These are phyloP conservation scores for Fagus crenata DNA, from an alignment of 306 rosid species.

Conservation along the genomic window DNA sequence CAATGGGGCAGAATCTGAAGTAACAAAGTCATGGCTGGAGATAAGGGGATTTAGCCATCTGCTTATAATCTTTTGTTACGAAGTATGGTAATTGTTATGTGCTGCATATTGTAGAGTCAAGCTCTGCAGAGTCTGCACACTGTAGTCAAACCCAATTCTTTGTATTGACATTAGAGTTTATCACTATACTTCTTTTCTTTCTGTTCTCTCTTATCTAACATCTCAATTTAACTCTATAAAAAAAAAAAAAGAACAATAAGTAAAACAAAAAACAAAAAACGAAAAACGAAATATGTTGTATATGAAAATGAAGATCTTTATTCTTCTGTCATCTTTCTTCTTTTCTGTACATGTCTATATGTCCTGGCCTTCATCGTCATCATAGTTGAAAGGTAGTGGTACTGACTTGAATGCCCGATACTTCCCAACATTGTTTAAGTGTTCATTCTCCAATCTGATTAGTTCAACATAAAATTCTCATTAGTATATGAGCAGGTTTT, in stretches of 20 bases:
- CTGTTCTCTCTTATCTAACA: background rate
- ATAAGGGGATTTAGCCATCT: background rate
- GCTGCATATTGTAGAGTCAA: background rate
- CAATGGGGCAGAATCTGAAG: too few species aligned
- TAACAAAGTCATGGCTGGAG: too few species aligned
- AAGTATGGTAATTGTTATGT: background rate
- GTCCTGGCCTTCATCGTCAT: constrained; percentile 33
- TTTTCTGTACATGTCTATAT: constrained; percentile 1
- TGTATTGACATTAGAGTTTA: background rate
- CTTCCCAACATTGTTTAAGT: constrained; percentile 76
- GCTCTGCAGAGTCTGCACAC: background rate
- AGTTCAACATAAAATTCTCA: constrained; percentile 17
- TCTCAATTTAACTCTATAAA: background rate
- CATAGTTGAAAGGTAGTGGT: constrained; percentile 67
- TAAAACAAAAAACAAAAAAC: too few species aligned
- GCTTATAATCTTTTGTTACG: background rate
- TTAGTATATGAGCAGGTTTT: background rate
- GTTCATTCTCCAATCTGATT: constrained; percentile 62
- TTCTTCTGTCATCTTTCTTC: background rate
- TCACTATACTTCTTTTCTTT: background rate
- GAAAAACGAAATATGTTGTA: too few species aligned
- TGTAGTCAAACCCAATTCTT: background rate
- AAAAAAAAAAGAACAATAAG: background rate
- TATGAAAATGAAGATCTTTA: background rate
- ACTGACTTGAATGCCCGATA: constrained; percentile 73